Conservation (phyloP, 2,329 filamentous ascomycete genomes). For the Clarireedia monteithiana region DNA sequence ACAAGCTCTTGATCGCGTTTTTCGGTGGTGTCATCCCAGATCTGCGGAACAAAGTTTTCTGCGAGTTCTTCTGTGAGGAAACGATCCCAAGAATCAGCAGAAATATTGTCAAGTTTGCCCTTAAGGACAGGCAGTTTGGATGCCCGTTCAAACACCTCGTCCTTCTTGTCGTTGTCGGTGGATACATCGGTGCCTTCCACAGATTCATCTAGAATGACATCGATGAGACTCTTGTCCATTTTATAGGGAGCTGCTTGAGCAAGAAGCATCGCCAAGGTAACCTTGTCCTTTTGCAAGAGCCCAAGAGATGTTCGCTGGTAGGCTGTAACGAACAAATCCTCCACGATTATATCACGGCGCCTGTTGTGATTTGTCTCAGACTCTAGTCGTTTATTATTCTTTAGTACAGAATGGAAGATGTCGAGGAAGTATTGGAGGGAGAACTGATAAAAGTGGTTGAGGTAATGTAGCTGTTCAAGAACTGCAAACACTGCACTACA, state of each 20-base stretch:
- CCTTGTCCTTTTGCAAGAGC: conserved; percentile 84
- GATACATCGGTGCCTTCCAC: conserved; percentile 74
- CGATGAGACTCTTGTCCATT: conserved; percentile 87
- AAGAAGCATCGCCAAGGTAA: conserved; percentile 90
- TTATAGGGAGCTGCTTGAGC: conserved; percentile 93
- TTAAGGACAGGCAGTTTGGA: conserved; percentile 67
- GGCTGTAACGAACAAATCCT: conserved; percentile 81
- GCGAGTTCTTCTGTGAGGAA: conserved; percentile 84
- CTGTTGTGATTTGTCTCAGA: conserved; percentile 66
- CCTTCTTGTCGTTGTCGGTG: conserved; percentile 52
- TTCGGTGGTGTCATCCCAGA: conserved; percentile 60
- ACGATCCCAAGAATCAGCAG: conserved; percentile 62
- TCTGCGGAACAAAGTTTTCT: conserved; percentile 70
- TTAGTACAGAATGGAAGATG: conserved; percentile 90
- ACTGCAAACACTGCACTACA: conserved; percentile 98
- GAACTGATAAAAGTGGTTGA: conserved; percentile 99
- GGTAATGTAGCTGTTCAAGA: conserved; percentile 91
- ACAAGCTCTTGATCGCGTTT: conserved; percentile 69
- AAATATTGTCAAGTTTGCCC: conserved; percentile 55
- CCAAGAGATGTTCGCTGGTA: conserved; percentile 93
- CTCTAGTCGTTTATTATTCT: conserved; percentile 65
- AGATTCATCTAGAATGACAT: conserved; percentile 73
- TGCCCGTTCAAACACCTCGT: conserved; percentile 62
- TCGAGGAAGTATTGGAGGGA: conserved; percentile 96
- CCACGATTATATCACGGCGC: conserved; percentile 83